Evolutionary conservation across 2,329 filamentous ascomycete genomes (phyloP), one percentile per base, ranked within the genome.

Genomic region (Fusarium sp.): DNA sequence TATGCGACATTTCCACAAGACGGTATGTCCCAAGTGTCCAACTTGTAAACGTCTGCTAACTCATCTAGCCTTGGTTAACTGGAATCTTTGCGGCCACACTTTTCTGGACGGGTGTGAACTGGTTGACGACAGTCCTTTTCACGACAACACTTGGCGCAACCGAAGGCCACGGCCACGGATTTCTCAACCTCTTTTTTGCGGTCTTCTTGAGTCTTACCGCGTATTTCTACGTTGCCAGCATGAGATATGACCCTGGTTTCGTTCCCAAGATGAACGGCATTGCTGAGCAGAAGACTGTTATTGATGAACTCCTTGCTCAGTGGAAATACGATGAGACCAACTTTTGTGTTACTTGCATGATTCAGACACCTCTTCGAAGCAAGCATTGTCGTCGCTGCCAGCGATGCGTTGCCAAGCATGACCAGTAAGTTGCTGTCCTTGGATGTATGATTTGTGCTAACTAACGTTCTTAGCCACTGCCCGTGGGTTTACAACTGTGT

Each of bases 401-500:
- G 75, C 92, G 95, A 70, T 99, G 96, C 79, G 93, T 99, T 57
- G 94, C 95, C 58, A 97, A 97, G 81, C 94, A 97, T 82, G 96
- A 99, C 78, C 96, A 99, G 94, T 97, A 82, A 86, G 93, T 72
- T 25, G 12, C 12, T 18, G 15, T 20, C 24, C 14, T 20, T 5
- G 3, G 5, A 8, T 18, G 14, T 14, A 42, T 40, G 11, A 1
- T 12, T 15, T 22, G 47, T 52, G 20, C 69, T 78, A 79, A 75
- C 71, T 77, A 79, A 75, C 81, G 58, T 8, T 16, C 20, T 30
- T 59, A 97, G 94, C 77, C 96, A 99, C 78, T 99, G 96, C 77
- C 96, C 96, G 0, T 99, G 96, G 96, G 93, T 98, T 25, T 92
- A 97, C 82, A 98, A 98, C 81, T 99, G 96, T 76, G 89, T 99